Base-by-base conservation (phyloP, 257 asterid species). In the Scutellaria baicalensis region DNA sequence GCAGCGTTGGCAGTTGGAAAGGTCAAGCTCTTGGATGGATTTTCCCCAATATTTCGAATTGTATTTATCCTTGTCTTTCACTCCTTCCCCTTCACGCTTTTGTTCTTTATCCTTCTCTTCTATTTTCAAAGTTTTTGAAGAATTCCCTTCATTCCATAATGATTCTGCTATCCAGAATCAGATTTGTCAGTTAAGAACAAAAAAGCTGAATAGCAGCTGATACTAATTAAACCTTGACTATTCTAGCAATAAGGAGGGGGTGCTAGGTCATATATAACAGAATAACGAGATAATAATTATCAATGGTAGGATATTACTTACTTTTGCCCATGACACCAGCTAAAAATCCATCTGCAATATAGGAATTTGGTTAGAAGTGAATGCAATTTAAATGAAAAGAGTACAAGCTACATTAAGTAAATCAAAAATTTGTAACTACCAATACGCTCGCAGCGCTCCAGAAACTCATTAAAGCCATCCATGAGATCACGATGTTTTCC, bases 11-110 rank as follows among this genome's bases (percentile, higher is more conserved):
- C 97, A 89, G 58, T 80, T 76, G 47, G 99, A 89, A 60, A 93
- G 99, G 75, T 93, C 99, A 21, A 93, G 96, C 85, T 93, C 99
- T 71, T 93, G 96, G 72, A 93, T 87, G 80, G 99, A 91, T 76
- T 93, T 93, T 79, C 89, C 95, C 90, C 89, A 87, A 71, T 93
- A 91, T 77, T 93, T 93, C 69, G 78, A 84, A 79, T 85, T 86
- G 82, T 51, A 79, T 59, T 84, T 77, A 57, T 93, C 96, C 70
- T 87, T 91, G 72, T 93, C 99, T 81, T 93, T 91, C 59, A 82
- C 85, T 58, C 75, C 89, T 67, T 93, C 99, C 42, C 71, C 72
- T 59, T 91, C 99, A 63, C 89, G 92, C 76, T 88, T 93, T 16
- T 47, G 86, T 51, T 81, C 96, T 75, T 82, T 91, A 14, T 84